Evolutionary conservation across 2,329 filamentous ascomycete species (phyloP), one percentile per base, ranked within the genome.

Genomic region (Berkeleyomyces rouxiae): DNA sequence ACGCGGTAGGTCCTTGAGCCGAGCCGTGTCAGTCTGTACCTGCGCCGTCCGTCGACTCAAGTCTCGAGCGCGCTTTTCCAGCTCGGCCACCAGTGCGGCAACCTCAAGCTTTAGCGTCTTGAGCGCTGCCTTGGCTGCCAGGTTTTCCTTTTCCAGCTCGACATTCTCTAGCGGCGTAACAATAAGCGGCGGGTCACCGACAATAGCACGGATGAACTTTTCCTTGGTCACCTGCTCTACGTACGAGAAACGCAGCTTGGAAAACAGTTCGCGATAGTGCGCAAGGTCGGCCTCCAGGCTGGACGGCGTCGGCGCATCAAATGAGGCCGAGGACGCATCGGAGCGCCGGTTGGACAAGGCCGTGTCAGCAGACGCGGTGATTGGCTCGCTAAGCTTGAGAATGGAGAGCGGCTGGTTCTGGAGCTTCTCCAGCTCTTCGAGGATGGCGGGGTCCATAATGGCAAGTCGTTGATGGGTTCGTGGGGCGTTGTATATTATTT

Each of bases 141-240:
- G 76, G 65, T 89, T 85, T 63, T 80, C 77, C 67, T 74, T 77
- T 70, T 93, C 89, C 33, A 95, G 75, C 63, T 85, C 84, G 58
- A 86, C 76, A 71, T 96, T 97, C 70, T 97, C 91, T 68, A 85
- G 81, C 51, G 85, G 82, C 47, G 86, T 86, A 64, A 95, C 88
- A 55, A 97, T 86, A 13, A 91, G 79, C 0, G 92, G 93, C 58
- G 91, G 90, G 66, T 96, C 88, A 66, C 89, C 90, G 13, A 95
- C 90, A 68, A 97, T 95, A 66, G 88, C 86, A 67, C 90, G 88
- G 62, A 99, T 85, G 73, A 96, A 97, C 70, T 96, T 95, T 73
- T 99, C 93, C 75, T 97, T 99, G 53, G 92, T 97, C 66, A 97
- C 90, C 77, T 97, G 93, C 74, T 99, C 93, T 68, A 96, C 87